Conservation (phyloP, 2,329 filamentous ascomycete genomes). For the Colletotrichum sp. region DNA sequence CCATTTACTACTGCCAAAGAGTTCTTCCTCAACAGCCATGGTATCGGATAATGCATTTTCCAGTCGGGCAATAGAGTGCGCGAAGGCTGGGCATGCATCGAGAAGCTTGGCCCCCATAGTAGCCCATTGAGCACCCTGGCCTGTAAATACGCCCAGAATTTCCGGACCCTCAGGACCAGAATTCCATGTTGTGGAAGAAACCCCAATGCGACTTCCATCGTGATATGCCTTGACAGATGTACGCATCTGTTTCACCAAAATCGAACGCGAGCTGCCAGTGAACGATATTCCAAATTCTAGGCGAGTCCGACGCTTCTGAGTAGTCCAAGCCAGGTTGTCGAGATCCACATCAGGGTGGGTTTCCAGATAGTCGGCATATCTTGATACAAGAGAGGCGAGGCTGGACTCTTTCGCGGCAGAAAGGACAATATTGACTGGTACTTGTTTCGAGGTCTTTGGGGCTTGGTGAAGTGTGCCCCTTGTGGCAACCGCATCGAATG, state of each 20-base stretch:
- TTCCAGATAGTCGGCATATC: not conserved
- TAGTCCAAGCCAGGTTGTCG: constrained; percentile 21
- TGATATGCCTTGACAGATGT: constrained; percentile 11
- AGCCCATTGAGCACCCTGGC: constrained; percentile 28
- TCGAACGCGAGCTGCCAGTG: constrained; percentile 20
- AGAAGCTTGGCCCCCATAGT: constrained; percentile 23
- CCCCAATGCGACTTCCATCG: constrained; percentile 17
- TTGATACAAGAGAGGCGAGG: not conserved
- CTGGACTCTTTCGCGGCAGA: not conserved
- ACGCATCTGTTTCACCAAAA: not conserved
- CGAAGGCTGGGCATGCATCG: not conserved
- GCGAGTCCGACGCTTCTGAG: constrained; percentile 10
- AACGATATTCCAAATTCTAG: constrained; percentile 8
- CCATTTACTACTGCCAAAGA: not conserved
- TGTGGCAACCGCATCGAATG: not conserved
- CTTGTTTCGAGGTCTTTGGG: not conserved
- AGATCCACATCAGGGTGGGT: not conserved
- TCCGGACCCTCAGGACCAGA: not conserved
- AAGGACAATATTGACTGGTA: not conserved
- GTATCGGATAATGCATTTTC: constrained; percentile 3
- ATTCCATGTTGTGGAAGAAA: not conserved
- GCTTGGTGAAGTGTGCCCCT: not conserved
- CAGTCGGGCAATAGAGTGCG: constrained; percentile 4
- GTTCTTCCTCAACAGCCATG: not conserved
- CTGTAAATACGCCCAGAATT: constrained; percentile 24